Conservation (phyloP, 148 eudicot genomes). For the Persicaria tinctoria region DNA sequence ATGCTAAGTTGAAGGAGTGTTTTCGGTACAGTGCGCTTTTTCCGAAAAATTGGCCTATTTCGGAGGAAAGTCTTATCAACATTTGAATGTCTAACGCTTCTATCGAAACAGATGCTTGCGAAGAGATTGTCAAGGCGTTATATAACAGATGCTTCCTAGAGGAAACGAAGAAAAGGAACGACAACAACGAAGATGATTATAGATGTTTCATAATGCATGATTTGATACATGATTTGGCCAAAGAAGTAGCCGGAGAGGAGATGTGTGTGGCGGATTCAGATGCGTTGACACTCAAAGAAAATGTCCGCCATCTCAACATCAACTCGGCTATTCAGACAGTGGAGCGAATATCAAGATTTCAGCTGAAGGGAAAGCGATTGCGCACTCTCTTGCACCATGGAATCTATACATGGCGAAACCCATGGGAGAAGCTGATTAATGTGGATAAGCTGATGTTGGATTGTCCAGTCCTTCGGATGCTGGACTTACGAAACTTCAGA, state of each 20-base stretch:
- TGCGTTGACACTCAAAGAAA: neutral
- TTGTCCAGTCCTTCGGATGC: slow-evolving; percentile 12
- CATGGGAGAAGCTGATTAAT: slow-evolving; percentile 2
- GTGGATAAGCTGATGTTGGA: neutral
- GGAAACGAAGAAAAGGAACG: neutral
- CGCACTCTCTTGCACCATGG: slow-evolving; percentile 12
- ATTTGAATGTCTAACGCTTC: slow-evolving; percentile 30
- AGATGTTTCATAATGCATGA: slow-evolving; percentile 20
- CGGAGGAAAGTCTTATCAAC: slow-evolving; percentile 9
- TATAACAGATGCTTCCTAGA: slow-evolving; percentile 15
- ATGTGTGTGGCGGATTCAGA: neutral
- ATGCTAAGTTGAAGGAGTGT: slow-evolving; percentile 20
- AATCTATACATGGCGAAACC: neutral
- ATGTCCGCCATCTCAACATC: slow-evolving; percentile 1
- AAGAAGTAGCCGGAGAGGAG: slow-evolving; percentile 11
- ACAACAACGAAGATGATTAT: neutral
- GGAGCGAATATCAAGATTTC: slow-evolving; percentile 2
- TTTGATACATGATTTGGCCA: slow-evolving; percentile 22
- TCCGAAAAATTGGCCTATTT: slow-evolving; percentile 13
- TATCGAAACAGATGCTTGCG: neutral
- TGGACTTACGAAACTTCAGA: slow-evolving; percentile 10
- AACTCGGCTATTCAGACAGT: neutral
- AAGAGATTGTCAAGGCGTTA: slow-evolving; percentile 8
- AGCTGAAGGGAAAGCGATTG: slow-evolving; percentile 12
- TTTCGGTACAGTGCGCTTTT: slow-evolving; percentile 26